Evolutionary conservation across 352 stramenopile species (phyloP), one percentile per base, ranked within the genome.

Genomic region (Globisporangium yorkense): DNA sequence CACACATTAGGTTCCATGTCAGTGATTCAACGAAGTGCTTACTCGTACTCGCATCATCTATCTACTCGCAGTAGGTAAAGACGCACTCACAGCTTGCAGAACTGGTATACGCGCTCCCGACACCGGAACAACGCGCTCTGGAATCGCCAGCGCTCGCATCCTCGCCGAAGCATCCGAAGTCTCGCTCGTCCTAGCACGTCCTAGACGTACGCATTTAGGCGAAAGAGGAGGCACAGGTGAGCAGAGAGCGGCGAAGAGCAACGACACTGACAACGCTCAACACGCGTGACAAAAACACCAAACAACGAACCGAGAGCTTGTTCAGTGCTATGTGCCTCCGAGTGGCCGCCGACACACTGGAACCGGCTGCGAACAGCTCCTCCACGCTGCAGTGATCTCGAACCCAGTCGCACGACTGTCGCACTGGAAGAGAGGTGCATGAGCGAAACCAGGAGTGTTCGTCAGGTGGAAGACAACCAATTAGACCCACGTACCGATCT

Each of bases 331-430:
- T 78, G 5, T 61, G 56, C n/a, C 71, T 76, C 4, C 72, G 65
- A 3, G 78, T 65, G 12, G 20, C 24, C 5, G 39, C 50, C 51
- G 51, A 83, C 13, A 29, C 52, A 13, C 24, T 46, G 61, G 50
- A 54, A 12, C 37, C 37, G 10, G 13, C 10, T 43, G 21, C 56
- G 2, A 71, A 24, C 31, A 88, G 52, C 20, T 84, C 74, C 29
- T 84, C 63, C 7, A 72, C 51, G 55, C n/a, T 24, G 7, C 80
- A 90, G 41, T 86, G 62, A 20, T 76, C 68, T 41, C 69, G 75
- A 5, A 81, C 65, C 70, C 74, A 90, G 24, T 74, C 55, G 6
- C 66, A 59, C 0, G 65, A 67, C 20, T 54, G 15, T 15, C 39
- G 20, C 13, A 70, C 62, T 66, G 41, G 16, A 12, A 29, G 43